These are phyloP conservation scores for Biscogniauxia mediterranea DNA, from an alignment of 2,329 filamentous ascomycete genomes.

Conservation along the genomic window DNA sequence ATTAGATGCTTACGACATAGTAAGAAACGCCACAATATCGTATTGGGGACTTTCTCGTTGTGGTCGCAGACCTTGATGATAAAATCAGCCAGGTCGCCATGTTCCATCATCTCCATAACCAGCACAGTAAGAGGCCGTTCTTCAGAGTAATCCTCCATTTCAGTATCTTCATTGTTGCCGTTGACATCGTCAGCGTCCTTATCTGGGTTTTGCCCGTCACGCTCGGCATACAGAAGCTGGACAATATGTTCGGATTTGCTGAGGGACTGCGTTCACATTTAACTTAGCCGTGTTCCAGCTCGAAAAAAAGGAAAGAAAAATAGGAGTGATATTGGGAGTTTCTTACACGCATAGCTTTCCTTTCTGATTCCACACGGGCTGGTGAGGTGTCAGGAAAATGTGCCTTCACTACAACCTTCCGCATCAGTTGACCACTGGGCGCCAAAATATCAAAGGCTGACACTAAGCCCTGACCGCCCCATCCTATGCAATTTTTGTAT, in stretches of 20 bases:
- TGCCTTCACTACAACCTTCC: not conserved
- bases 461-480: not conserved
- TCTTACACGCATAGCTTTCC: not conserved
- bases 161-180: not conserved
- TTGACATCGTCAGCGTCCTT: not conserved
- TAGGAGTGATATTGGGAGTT: not conserved
- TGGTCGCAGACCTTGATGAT: constrained; percentile 6
- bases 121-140: constrained; percentile 1
- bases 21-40: constrained; percentile 17
- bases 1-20: constrained; percentile 14
- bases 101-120: constrained; percentile 17
- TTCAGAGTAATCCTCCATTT: not conserved
- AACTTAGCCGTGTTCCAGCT: not conserved
- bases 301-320: not conserved
- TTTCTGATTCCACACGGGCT: not conserved
- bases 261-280: not conserved
- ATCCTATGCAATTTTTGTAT: not conserved
- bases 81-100: constrained; percentile 13
- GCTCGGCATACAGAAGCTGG: constrained; percentile 6
- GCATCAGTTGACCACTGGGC: not conserved
- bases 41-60: constrained; percentile 8
- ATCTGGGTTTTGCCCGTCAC: not conserved
- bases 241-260: constrained; percentile 11
- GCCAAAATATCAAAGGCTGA: not conserved
- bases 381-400: not conserved